Evolutionary conservation across 1,284 basidiomycete genomes (phyloP).

Genomic region (Microbotryum lychnidis-dioicae): DNA sequence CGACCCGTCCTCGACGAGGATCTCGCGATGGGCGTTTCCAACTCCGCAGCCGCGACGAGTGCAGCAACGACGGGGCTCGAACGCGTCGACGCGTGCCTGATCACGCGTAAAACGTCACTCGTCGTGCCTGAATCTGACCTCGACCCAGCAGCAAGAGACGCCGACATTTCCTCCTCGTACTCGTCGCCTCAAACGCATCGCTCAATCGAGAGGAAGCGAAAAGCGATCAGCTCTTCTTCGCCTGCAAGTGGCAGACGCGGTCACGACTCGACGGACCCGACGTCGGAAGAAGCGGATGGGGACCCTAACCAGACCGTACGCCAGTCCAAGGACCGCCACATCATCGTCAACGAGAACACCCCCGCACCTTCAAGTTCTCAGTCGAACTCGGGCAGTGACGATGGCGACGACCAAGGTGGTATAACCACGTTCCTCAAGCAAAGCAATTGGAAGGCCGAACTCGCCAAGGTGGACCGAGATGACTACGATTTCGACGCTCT

Average conservation of each 20-base stretch:
- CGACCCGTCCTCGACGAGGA: not conserved
- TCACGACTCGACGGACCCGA: conserved; percentile 21
- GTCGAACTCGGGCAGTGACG: not conserved
- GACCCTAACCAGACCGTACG: not conserved
- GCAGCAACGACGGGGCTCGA: not conserved
- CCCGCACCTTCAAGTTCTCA: not conserved
- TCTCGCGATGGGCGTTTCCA: not conserved
- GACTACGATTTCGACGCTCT: not conserved
- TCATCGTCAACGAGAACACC: not conserved
- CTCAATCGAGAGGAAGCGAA: not conserved
- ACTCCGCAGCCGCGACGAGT: too few species aligned
- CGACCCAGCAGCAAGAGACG: not conserved
- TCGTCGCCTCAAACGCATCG: not conserved
- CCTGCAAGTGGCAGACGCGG: not conserved
- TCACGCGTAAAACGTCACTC: not conserved
- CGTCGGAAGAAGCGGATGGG: conserved; percentile 10
- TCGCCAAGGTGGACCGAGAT: conserved; percentile 11
- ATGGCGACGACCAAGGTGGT: not conserved
- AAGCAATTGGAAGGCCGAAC: not conserved
- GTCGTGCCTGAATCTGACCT: conserved; percentile 19
- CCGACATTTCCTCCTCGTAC: not conserved
- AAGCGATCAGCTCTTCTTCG: not conserved
- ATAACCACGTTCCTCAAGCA: not conserved
- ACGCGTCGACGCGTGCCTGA: not conserved
- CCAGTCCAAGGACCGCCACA: not conserved